A percentile compares a stretch with the other conserved stretches of the same genome.
These are phyloP conservation scores for Mortierella hygrophila DNA, from an alignment of 192 early-diverging fungal species.

Conservation along the genomic window DNA sequence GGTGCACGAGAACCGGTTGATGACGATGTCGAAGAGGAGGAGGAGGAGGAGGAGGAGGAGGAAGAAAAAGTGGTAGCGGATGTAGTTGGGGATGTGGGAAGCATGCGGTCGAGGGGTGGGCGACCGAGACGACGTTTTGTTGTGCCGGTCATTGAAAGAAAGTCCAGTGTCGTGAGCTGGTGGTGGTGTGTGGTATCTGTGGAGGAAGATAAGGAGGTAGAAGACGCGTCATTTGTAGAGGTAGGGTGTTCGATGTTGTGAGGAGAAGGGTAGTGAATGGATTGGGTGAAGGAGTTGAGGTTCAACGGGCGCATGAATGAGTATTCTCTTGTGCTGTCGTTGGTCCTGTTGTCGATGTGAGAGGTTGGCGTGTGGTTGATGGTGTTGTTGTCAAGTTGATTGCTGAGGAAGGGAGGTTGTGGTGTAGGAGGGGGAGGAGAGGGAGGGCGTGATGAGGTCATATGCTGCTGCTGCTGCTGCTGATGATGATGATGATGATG, in stretches of 20 bases:
- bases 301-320: background rate
- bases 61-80: too few species aligned
- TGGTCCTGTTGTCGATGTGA: background rate
- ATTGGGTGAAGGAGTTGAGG: background rate
- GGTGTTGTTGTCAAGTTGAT: background rate
- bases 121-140: background rate
- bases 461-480: too few species aligned
- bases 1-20: background rate
- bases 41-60: background rate
- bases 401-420: background rate
- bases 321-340: background rate
- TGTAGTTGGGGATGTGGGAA: background rate
- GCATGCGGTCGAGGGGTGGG: background rate
- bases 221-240: too few species aligned
- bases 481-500: constrained; percentile 5
- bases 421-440: background rate
- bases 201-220: background rate
- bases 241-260: too few species aligned
- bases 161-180: too few species aligned
- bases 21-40: background rate
- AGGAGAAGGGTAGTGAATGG: background rate
- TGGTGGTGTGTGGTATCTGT: background rate
- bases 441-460: background rate
- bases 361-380: background rate
- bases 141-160: too few species aligned